A percentile compares a stretch with the other conserved stretches of the same genome.
phyloP scores from a whole-genome alignment of 139 green algal species.

The Klebsormidium nitens region DNA sequence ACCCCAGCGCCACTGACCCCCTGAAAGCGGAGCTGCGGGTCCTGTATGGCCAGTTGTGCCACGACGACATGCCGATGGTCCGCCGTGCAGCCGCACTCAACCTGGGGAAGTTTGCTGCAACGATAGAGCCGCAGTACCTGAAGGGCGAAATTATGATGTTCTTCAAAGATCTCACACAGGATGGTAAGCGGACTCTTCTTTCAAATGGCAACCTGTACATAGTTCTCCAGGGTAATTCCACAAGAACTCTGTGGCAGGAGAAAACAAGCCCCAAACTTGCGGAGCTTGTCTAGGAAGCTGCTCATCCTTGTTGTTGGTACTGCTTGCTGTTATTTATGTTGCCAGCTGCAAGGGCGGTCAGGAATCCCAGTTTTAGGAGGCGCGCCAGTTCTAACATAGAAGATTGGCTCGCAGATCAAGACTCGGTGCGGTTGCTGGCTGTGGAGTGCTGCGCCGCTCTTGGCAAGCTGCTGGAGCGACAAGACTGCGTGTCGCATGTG shows the following conservation, averaged over 20 bases:
- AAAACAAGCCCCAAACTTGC: no score
- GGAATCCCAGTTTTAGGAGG: no score
- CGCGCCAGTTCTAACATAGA: constrained; percentile 4
- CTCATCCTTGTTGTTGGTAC: no score
- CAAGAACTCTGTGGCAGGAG: no score
- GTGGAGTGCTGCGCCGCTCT: constrained; percentile 85
- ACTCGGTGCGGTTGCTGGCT: constrained; percentile 92
- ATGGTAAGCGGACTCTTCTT: constrained; percentile 59
- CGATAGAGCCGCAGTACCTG: constrained; percentile 68
- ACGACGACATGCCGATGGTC: constrained; percentile 99
- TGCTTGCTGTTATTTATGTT: no score
- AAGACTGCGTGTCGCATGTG: constrained; percentile 65
- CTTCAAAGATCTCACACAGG: constrained; percentile 81
- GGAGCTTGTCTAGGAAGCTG: no score
- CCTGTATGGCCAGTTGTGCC: constrained; percentile 73
- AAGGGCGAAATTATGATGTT: constrained; percentile 75
- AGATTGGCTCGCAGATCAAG: constrained; percentile 71
- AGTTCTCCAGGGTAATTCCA: no score
- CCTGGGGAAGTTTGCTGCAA: constrained; percentile 75
- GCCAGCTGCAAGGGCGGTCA: no score
- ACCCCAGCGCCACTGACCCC: constrained; percentile 45
- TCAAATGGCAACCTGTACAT: background rate
- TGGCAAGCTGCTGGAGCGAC: constrained; percentile 60
- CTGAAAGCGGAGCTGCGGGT: constrained; percentile 63
- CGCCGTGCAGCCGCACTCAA: constrained; percentile 79